phyloP scores from a whole-genome alignment of 2,329 filamentous ascomycete species.

The Pyricularia pennisetigena region DNA sequence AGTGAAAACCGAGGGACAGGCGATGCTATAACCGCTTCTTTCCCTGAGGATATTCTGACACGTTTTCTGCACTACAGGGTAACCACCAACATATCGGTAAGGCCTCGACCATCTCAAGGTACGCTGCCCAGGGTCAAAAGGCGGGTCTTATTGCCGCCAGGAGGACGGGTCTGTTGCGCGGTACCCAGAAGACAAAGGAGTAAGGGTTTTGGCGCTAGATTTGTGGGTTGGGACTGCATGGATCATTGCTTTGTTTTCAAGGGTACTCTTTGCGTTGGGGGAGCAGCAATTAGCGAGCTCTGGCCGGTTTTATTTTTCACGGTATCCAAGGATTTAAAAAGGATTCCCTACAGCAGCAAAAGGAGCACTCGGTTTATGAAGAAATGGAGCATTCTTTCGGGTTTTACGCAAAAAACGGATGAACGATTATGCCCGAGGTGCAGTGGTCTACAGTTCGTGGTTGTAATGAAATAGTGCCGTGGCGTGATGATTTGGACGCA shows the following conservation, averaged over 20 bases:
- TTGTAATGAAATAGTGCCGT: not conserved
- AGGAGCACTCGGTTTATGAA: conserved; percentile 2
- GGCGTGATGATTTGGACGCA: not conserved
- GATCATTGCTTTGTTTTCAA: conserved; percentile 33
- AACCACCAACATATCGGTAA: conserved; percentile 99
- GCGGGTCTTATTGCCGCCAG: conserved; percentile 99
- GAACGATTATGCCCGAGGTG: not conserved
- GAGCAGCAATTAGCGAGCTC: conserved; percentile 32
- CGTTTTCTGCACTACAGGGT: conserved; percentile 45
- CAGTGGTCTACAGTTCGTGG: not conserved
- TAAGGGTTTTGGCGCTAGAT: conserved; percentile 53
- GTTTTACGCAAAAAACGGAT: not conserved
- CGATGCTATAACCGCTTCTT: not conserved
- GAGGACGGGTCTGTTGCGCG: conserved; percentile 98
- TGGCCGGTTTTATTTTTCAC: conserved; percentile 2
- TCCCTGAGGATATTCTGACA: conserved; percentile 27
- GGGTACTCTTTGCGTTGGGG: conserved; percentile 16
- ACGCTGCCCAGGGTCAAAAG: conserved; percentile 98
- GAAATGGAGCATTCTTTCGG: not conserved
- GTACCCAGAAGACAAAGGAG: conserved; percentile 99
- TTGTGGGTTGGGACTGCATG: conserved; percentile 53
- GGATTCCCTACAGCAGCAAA: conserved; percentile 4
- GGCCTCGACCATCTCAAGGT: conserved; percentile 97
- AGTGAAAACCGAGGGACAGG: conserved; percentile 22
- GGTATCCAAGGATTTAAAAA: conserved; percentile 5